These are phyloP conservation scores for Exophiala lecanii-corni DNA, from an alignment of 2,329 filamentous ascomycete genomes.

Conservation along the genomic window DNA sequence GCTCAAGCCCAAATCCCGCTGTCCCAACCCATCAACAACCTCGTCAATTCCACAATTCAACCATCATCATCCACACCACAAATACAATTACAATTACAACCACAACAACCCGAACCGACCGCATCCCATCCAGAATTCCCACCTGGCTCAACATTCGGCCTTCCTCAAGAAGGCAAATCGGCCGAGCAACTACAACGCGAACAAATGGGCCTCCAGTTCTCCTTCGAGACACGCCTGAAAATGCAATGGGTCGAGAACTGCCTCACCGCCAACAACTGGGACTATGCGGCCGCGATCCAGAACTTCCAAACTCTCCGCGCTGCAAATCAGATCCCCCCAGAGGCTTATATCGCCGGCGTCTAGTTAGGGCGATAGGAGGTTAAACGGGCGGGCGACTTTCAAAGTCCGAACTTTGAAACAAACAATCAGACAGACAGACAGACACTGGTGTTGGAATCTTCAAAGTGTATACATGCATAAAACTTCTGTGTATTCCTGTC, in stretches of 20 bases:
- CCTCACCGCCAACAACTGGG: conserved; percentile 72
- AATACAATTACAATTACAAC: too few species aligned
- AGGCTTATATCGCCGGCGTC: conserved; percentile 19
- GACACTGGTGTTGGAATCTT: too few species aligned
- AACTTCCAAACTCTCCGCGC: conserved; percentile 72
- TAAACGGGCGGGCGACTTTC: too few species aligned
- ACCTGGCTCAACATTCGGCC: conserved; percentile 35
- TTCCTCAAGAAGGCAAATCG: conserved; percentile 40
- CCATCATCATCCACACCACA: conserved; percentile 59
- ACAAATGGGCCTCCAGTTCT: conserved; percentile 66
- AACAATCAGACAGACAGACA: too few species aligned
- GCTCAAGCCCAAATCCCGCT: conserved; percentile 59
- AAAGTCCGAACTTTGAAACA: too few species aligned
- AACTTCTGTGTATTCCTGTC: too few species aligned
- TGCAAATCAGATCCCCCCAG: conserved; percentile 19
- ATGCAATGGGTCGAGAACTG: conserved; percentile 75
- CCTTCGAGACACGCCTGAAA: conserved; percentile 74
- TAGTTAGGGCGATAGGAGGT: too few species aligned
- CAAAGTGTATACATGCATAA: too few species aligned
- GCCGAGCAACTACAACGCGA: conserved; percentile 58
- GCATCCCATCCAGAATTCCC: conserved; percentile 39
- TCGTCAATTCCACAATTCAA: conserved; percentile 39
- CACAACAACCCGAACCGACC: conserved; percentile 57
- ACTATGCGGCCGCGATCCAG: conserved; percentile 67
- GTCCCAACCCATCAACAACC: conserved; percentile 1